Percentiles rank a stretch among this genome's conserved stretches.
Conservation (phyloP, 345 rosid genomes). For the Ailanthus altissimus region DNA sequence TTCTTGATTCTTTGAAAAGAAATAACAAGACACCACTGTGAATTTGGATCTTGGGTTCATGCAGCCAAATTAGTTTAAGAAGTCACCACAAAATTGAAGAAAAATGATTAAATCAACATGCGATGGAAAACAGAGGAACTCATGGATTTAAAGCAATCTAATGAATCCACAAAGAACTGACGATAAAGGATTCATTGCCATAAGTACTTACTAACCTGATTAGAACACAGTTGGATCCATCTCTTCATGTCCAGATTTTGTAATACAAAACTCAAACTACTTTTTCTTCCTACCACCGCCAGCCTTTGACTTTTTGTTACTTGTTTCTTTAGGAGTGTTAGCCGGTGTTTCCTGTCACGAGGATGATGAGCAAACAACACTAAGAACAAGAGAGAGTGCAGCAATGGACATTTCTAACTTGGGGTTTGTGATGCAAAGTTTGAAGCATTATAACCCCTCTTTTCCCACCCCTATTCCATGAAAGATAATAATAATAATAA, state of each 20-base stretch:
- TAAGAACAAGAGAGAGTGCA: not conserved
- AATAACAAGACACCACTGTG: not conserved
- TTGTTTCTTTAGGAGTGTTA: slow-evolving; percentile 42
- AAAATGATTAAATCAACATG: not conserved
- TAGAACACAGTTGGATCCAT: not conserved
- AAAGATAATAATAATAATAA: not conserved
- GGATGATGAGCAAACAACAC: slow-evolving; percentile 13
- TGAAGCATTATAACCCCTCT: not conserved
- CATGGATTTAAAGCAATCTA: not conserved
- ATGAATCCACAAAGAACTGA: not conserved
- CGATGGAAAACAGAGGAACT: not conserved
- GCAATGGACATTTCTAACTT: not conserved
- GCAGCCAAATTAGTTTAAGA: not conserved
- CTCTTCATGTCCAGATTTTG: not conserved
- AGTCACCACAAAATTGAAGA: not conserved
- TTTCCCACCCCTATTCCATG: not conserved
- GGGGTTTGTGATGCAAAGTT: not conserved
- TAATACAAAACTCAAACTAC: slow-evolving; percentile 23
- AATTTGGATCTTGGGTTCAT: not conserved
- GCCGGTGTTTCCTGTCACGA: slow-evolving; percentile 53
- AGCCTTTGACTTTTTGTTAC: slow-evolving; percentile 62
- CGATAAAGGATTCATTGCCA: not conserved
- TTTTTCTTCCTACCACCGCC: slow-evolving; percentile 72
- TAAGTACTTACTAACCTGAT: slow-evolving; percentile 13
- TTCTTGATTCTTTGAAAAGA: not conserved